Percentiles rank a stretch among this genome's conserved stretches.
These are phyloP conservation scores for Fusarium staphyleae DNA, from an alignment of 2,329 filamentous ascomycete species.

Conservation along the genomic window DNA sequence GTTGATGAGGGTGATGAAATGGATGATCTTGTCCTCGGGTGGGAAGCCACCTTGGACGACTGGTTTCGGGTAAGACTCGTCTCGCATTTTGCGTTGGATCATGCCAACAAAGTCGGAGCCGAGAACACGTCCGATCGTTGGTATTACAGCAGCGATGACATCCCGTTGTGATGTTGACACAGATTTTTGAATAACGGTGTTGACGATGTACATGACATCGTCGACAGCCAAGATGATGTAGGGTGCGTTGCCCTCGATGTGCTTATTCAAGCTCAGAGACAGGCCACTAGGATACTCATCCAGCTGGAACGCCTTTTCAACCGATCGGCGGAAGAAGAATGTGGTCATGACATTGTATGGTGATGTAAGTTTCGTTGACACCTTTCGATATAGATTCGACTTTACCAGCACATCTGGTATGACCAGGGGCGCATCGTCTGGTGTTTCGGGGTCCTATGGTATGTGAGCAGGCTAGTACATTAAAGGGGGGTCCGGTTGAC, in stretches of 20 bases:
- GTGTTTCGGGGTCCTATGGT: constrained; percentile 56
- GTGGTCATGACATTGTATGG: constrained; percentile 93
- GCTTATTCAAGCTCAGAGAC: constrained; percentile 74
- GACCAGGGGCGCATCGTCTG: constrained; percentile 63
- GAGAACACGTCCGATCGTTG: constrained; percentile 80
- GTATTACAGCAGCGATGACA: constrained; percentile 79
- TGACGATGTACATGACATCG: constrained; percentile 99
- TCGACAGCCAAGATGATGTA: constrained; percentile 96
- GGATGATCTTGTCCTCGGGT: constrained; percentile 85
- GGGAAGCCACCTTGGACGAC: constrained; percentile 80
- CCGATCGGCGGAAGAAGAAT: constrained; percentile 95
- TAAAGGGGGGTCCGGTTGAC: background rate
- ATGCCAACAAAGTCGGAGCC: constrained; percentile 93
- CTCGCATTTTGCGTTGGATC: constrained; percentile 96
- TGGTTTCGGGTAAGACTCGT: constrained; percentile 89
- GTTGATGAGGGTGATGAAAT: constrained; percentile 93
- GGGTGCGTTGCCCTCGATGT: constrained; percentile 79
- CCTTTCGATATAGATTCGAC: constrained; percentile 82
- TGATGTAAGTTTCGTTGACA: constrained; percentile 73
- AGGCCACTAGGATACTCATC: constrained; percentile 87
- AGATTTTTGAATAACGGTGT: constrained; percentile 85
- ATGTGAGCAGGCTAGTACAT: constrained; percentile 21
- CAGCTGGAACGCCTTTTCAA: constrained; percentile 96
- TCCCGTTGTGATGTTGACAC: constrained; percentile 84
- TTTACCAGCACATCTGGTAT: constrained; percentile 78